Evolutionary conservation across 306 rosid genomes (phyloP), one percentile per base, ranked within the genome.

Genomic region (Corylus americana): DNA sequence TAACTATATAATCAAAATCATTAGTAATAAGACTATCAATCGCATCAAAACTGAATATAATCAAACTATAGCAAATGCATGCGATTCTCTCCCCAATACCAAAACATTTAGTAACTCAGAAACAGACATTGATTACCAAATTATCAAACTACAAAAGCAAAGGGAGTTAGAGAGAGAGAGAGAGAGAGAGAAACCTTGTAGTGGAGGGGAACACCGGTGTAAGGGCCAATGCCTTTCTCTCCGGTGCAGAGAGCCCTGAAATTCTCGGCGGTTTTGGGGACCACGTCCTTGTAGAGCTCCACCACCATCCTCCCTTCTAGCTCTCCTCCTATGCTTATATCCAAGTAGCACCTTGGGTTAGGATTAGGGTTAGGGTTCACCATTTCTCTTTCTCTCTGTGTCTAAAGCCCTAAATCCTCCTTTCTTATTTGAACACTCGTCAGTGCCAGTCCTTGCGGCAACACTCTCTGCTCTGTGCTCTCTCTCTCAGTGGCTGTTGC

Each of bases 211-310:
- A 81, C 83, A 0, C 48, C 79, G 62, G 90, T 86, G 77, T 82
- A 69, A 3, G 93, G 87, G 22, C 64, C 91, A 71, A 86, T 74
- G 80, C 97, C 96, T 49, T 80, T 86, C 62, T 90, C 92, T 16
- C 97, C 94, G 2, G 93, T 92, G 59, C 97, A 92, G 3, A 92
- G 91, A 54, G 91, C 93, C 54, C 93, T 70, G 85, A 92, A 92
- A 83, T 92, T 92, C 79, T 89, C 89, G 6, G 96, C 93, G 17
- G 97, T 92, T 82, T 84, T 92, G 76, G 97, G 97, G 1, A 89
- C 97, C 25, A 89, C 78, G 47, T 92, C 89, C 55, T 63, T 73
- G 86, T 76, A 90, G 58, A 92, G 92, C 59, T 92, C 97, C 1
- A 92, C 62, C 9, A 92, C 86, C 35, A 92, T 82, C 39, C 97